phyloP scores from a whole-genome alignment of 352 stramenopile species.

The Pythium monospermum region DNA sequence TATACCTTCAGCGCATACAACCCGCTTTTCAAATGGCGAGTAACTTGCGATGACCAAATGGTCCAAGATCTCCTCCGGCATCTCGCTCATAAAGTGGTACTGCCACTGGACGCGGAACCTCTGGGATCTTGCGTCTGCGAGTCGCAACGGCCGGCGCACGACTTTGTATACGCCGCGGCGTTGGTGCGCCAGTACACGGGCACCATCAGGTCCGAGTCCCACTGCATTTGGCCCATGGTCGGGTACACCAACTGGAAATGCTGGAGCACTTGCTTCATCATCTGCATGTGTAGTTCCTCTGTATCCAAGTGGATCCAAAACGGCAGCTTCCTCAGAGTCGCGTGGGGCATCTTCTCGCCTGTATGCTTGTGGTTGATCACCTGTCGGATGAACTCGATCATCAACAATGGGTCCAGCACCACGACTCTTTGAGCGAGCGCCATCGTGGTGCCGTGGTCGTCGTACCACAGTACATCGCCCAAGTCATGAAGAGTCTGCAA shows the following conservation, averaged over 20 bases:
- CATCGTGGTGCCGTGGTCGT: neutral
- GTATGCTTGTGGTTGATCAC: constrained; percentile 1
- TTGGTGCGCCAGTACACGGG: neutral
- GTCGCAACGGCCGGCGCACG: too few species aligned
- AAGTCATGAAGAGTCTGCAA: constrained; percentile 2
- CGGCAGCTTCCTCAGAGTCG: neutral
- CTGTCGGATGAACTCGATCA: constrained; percentile 4
- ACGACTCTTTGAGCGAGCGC: neutral
- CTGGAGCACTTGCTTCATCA: constrained; percentile 18
- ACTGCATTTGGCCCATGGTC: constrained; percentile 2
- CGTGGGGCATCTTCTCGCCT: neutral
- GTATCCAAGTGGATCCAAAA: neutral
- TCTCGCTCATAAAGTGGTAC: constrained; percentile 5
- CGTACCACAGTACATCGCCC: constrained; percentile 6
- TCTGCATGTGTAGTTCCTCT: constrained; percentile 3
- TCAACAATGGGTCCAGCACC: neutral
- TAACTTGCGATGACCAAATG: constrained; percentile 15
- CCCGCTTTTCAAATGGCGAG: constrained; percentile 2
- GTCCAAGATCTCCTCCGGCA: constrained; percentile 3
- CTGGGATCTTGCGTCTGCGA: too few species aligned
- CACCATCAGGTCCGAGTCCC: constrained; percentile 8
- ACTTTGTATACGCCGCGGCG: neutral
- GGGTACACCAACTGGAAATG: constrained; percentile 10
- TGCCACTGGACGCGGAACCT: constrained; percentile 15
- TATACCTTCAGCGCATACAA: constrained; percentile 6